Evolutionary conservation across 108 stramenopile species (phyloP).

Genomic region (Cyclostephanos invisitatus): DNA sequence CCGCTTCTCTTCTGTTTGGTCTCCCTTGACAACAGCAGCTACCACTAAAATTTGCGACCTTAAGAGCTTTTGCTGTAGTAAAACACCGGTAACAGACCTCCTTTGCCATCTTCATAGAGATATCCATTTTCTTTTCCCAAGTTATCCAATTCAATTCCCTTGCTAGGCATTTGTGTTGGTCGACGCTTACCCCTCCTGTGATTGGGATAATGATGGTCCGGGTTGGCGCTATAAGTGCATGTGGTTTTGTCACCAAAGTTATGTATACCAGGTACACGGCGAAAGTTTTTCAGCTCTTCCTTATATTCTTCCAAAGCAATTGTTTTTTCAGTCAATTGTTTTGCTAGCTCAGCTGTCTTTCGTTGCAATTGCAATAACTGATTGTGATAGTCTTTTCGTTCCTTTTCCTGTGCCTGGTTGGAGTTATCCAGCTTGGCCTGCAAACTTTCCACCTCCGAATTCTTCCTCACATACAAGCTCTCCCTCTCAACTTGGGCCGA

Average conservation of each 20-base stretch:
- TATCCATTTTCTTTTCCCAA: slow-evolving; percentile 51
- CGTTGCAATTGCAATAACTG: slow-evolving; percentile 29
- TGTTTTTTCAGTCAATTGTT: slow-evolving; percentile 23
- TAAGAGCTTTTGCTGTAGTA: slow-evolving; percentile 26
- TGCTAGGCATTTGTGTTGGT: slow-evolving; percentile 45
- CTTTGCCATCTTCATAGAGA: slow-evolving; percentile 49
- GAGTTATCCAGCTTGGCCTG: slow-evolving; percentile 22
- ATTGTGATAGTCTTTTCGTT: slow-evolving; percentile 10
- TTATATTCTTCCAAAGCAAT: slow-evolving; percentile 29
- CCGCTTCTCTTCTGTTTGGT: not conserved
- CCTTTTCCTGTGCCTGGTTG: slow-evolving; percentile 12
- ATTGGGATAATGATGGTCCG: slow-evolving; percentile 45
- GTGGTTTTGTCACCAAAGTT: slow-evolving; percentile 52
- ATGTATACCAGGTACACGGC: slow-evolving; percentile 50
- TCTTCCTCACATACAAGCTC: slow-evolving; percentile 10
- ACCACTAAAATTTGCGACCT: not conserved
- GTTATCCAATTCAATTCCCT: slow-evolving; percentile 35
- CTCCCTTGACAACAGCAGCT: not conserved
- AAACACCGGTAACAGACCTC: slow-evolving; percentile 44
- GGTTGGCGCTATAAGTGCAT: slow-evolving; percentile 52
- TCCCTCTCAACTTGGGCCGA: slow-evolving; percentile 9
- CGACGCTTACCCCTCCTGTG: slow-evolving; percentile 43
- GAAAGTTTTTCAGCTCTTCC: slow-evolving; percentile 38
- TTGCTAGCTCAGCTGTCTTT: slow-evolving; percentile 23
- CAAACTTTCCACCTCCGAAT: slow-evolving; percentile 14